A percentile compares a stretch with the other conserved stretches of the same genome.
These are phyloP conservation scores for Metschnikowia gelsemii DNA, from an alignment of 805 yeast species.

Conservation along the genomic window DNA sequence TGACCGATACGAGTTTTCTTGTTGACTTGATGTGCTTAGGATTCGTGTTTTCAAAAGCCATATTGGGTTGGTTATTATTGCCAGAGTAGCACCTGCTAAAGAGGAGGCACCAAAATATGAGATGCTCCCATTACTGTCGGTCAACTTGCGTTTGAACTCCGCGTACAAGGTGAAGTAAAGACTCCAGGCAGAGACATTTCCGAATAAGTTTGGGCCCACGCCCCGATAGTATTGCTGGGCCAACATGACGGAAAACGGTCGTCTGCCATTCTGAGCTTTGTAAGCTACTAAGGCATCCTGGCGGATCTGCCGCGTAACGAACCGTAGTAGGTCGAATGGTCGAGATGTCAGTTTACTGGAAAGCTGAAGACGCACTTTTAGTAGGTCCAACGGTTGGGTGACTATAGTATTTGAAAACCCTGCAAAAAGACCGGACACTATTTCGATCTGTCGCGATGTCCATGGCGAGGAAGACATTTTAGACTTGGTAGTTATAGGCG, in stretches of 20 bases:
- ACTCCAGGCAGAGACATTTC: conserved; percentile 88
- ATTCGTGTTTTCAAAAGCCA: conserved; percentile 96
- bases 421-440: conserved; percentile 72
- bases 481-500: not conserved
- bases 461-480: conserved; percentile 3
- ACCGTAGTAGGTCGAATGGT: conserved; percentile 24
- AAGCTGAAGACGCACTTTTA: conserved; percentile 81
- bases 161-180: conserved; percentile 79
- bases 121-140: conserved; percentile 20
- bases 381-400: conserved; percentile 86
- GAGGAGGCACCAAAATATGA: conserved; percentile 38
- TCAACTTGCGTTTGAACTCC: conserved; percentile 43
- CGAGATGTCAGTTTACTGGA: conserved; percentile 22
- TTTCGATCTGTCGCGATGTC: conserved; percentile 46
- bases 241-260: conserved; percentile 7
- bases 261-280: not conserved
- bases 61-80: conserved; percentile 82
- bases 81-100: conserved; percentile 71
- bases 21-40: conserved; percentile 50
- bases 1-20: conserved; percentile 57
- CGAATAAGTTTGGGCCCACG: conserved; percentile 72
- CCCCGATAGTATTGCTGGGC: conserved; percentile 60
- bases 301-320: conserved; percentile 23
- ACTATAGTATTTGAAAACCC: conserved; percentile 77
- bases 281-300: conserved; percentile 21